Evolutionary conservation across 257 asterid genomes (phyloP).

Genomic region (Primulina huaijiensis): DNA sequence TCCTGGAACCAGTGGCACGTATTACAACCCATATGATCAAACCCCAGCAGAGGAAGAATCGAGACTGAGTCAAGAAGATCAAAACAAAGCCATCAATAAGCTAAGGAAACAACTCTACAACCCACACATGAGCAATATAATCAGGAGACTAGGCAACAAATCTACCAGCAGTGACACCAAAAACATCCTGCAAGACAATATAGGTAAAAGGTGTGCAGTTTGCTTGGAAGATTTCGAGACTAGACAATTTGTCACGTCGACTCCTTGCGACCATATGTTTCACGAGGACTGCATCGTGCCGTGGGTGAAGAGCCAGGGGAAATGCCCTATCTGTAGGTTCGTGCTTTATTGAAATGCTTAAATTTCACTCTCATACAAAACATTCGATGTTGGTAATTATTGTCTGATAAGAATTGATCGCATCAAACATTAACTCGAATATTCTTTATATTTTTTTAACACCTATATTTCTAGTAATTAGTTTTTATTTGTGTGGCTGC

Average conservation of each 20-base stretch:
- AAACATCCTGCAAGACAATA: constrained; percentile 30
- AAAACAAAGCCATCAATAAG: constrained; percentile 43
- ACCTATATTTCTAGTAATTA: no score
- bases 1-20: constrained; percentile 16
- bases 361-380: background rate
- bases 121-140: constrained; percentile 53
- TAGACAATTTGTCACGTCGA: constrained; percentile 52
- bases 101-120: constrained; percentile 68
- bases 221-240: constrained; percentile 85
- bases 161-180: background rate
- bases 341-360: constrained; percentile 5
- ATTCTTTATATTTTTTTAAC: no score
- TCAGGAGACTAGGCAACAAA: constrained; percentile 43
- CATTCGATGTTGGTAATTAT: background rate
- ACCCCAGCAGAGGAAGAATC: constrained; percentile 34
- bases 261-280: constrained; percentile 90
- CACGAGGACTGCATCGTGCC: constrained; percentile 89
- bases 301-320: constrained; percentile 56
- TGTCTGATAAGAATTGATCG: background rate
- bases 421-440: background rate
- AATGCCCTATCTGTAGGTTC: constrained; percentile 43
- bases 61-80: constrained; percentile 49
- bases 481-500: no score
- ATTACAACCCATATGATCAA: constrained; percentile 23
- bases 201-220: constrained; percentile 63